Conservation (phyloP, 2,329 filamentous ascomycete genomes). For the Cladophialophora exuberans region DNA sequence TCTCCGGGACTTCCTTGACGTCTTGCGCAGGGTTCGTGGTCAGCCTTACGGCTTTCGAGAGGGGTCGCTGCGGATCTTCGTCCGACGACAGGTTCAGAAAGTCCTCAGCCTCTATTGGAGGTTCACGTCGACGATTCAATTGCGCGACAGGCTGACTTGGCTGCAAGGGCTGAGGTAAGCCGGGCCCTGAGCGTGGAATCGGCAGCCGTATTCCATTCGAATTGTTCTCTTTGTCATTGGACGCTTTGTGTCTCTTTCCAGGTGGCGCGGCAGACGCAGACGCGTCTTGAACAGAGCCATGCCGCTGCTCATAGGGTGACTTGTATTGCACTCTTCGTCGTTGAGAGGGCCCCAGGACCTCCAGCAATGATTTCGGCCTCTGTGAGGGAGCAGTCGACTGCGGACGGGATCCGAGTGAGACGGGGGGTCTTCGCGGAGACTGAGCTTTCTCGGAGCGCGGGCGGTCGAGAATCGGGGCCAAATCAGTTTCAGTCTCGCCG, state of each 20-base stretch:
- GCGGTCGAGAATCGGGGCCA: slow-evolving; percentile 75
- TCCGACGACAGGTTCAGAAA: slow-evolving; percentile 28
- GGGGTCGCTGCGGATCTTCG: slow-evolving; percentile 18
- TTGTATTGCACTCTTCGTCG: slow-evolving; percentile 59
- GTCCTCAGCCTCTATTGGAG: slow-evolving; percentile 15
- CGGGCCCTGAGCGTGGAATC: background rate
- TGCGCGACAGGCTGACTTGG: slow-evolving; percentile 8
- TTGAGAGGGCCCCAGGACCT: slow-evolving; percentile 67
- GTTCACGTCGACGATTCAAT: background rate
- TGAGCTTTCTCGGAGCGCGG: slow-evolving; percentile 41
- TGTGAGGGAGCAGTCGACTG: slow-evolving; percentile 50
- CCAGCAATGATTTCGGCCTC: slow-evolving; percentile 63
- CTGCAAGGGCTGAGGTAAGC: slow-evolving; percentile 19
- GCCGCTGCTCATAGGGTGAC: slow-evolving; percentile 68
- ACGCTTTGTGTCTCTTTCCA: slow-evolving; percentile 40
- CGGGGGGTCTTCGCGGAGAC: slow-evolving; percentile 37
- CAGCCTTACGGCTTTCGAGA: background rate
- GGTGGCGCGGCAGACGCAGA: slow-evolving; percentile 33
- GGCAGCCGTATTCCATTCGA: background rate
- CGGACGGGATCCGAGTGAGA: slow-evolving; percentile 35
- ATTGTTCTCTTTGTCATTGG: slow-evolving; percentile 27
- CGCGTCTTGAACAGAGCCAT: slow-evolving; percentile 30
- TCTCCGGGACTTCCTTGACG: slow-evolving; percentile 1
- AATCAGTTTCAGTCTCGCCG: slow-evolving; percentile 74
- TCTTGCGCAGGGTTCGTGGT: background rate